Conservation (phyloP, 352 stramenopile species). For the Vaucheria bursata region DNA sequence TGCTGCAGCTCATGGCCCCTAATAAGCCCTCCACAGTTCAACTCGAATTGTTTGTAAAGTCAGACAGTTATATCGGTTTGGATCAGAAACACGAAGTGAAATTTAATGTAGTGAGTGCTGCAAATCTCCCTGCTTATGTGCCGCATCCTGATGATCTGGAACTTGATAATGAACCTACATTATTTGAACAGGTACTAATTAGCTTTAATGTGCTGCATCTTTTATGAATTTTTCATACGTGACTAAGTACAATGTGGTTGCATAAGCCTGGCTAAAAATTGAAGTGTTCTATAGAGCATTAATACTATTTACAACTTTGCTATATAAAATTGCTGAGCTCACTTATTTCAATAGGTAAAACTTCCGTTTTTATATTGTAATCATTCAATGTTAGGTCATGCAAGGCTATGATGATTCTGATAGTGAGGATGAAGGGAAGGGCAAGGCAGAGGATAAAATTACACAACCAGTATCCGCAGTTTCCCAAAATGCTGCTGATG, state of each 20-base stretch:
- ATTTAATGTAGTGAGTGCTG: constrained; percentile 80
- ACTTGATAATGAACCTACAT: constrained; percentile 96
- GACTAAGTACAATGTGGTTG: background rate
- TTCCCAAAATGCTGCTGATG: no score
- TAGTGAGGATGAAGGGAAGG: constrained; percentile 57
- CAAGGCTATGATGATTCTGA: constrained; percentile 59
- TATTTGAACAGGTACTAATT: constrained; percentile 89
- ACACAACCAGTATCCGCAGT: no score
- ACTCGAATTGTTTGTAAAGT: constrained; percentile 94
- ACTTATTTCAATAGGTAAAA: background rate
- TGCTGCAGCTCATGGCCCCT: constrained; percentile 64
- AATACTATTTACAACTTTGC: background rate
- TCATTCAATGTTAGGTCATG: constrained; percentile 40
- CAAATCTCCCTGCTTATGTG: constrained; percentile 83
- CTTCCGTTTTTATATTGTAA: background rate
- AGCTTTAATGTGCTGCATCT: constrained; percentile 49
- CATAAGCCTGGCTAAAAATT: background rate
- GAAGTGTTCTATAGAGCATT: background rate
- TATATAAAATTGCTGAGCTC: background rate
- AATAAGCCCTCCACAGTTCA: constrained; percentile 51
- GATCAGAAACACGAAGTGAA: constrained; percentile 81
- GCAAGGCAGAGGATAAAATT: no score
- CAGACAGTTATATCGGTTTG: constrained; percentile 91
- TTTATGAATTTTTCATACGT: background rate
- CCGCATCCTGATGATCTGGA: constrained; percentile 94